Percentiles rank a stretch among this genome's conserved stretches.
Evolutionary conservation across 768 basidiomycete genomes (phyloP).

Genomic region (Daedaleopsis nitida): DNA sequence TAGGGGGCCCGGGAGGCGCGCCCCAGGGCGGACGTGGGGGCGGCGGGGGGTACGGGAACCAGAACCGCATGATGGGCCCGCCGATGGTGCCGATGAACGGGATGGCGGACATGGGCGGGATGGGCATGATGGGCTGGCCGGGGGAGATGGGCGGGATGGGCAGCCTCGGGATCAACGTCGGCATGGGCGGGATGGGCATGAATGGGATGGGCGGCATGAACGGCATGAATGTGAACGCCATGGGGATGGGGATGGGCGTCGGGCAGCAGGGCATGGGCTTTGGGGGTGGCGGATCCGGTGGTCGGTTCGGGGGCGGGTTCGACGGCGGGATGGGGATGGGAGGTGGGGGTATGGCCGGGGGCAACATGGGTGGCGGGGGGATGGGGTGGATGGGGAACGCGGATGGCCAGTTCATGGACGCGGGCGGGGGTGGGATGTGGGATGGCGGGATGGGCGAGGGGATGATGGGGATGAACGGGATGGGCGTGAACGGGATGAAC

Average conservation of each 20-base stretch:
- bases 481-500: slow-evolving; percentile 17
- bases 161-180: slow-evolving; percentile 2
- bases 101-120: slow-evolving; percentile 31
- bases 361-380: not conserved
- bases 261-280: slow-evolving; percentile 21
- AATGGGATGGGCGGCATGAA: slow-evolving; percentile 29
- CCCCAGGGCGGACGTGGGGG: slow-evolving; percentile 11
- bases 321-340: slow-evolving; percentile 25
- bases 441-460: slow-evolving; percentile 31
- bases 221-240: slow-evolving; percentile 35
- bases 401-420: slow-evolving; percentile 31
- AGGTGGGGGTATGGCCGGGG: not conserved
- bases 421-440: slow-evolving; percentile 34
- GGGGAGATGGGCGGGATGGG: slow-evolving; percentile 3
- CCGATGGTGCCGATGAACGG: slow-evolving; percentile 45
- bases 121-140: slow-evolving; percentile 32
- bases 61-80: slow-evolving; percentile 35
- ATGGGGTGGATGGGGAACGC: slow-evolving; percentile 41
- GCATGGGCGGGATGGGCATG: slow-evolving; percentile 13
- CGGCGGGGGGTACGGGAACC: slow-evolving; percentile 24
- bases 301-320: slow-evolving; percentile 21
- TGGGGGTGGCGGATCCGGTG: slow-evolving; percentile 24
- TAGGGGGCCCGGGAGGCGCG: slow-evolving; percentile 12
- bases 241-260: slow-evolving; percentile 20
- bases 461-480: slow-evolving; percentile 24